Evolutionary conservation across 805 yeast genomes (phyloP), one percentile per base, ranked within the genome.

Genomic region (Ogataea glucozyma): DNA sequence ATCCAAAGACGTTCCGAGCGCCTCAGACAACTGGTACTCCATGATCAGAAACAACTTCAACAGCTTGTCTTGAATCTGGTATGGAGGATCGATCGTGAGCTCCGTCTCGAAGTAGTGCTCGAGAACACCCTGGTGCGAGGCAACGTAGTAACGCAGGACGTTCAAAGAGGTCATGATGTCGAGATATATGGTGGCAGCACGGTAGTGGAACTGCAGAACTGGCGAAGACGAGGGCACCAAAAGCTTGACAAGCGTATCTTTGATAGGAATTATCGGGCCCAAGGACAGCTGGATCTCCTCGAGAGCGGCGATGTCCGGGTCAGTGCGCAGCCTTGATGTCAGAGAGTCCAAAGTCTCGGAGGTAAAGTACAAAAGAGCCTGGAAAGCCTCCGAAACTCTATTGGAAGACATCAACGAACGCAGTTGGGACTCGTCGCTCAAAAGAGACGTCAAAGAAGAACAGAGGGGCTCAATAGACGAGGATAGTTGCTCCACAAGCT

Each of bases 11-110:
- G 67, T 54, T 0, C 60, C 54, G n/a, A 63, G 34, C 1, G 60
- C 26, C 32, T 57, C 62, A 0, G 80, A 79, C 10, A 69, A 51
- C 17, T 65, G 64, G 6, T 73, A 66, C 51, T 82, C 88, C 44
- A 73, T 69, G 17, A 68, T 56, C 46, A 80, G 64, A 47, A 73
- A 82, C 3, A 72, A 54, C n/a, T 66, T 57, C 43, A 72, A 40
- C 11, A 80, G 49, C 2, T 63, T 52, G 1, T 52, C 49, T 43
- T 68, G 67, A 3, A 70, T 26, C 1, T 55, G 54, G 0, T 40
- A 35, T 1, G 72, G 65, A 1, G 75, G 38, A 7, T 45, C 40
- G 5, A 62, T 48, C 0, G 55, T 49, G 34, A 63, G 32, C 30
- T 53, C 61, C 6, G 51, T 35, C 34, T 60, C 61, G 43, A 66